A percentile compares a stretch with the other conserved stretches of the same genome.
These are phyloP conservation scores for Pestalotiopsis fici DNA, from an alignment of 2,329 filamentous ascomycete species.

Conservation along the genomic window DNA sequence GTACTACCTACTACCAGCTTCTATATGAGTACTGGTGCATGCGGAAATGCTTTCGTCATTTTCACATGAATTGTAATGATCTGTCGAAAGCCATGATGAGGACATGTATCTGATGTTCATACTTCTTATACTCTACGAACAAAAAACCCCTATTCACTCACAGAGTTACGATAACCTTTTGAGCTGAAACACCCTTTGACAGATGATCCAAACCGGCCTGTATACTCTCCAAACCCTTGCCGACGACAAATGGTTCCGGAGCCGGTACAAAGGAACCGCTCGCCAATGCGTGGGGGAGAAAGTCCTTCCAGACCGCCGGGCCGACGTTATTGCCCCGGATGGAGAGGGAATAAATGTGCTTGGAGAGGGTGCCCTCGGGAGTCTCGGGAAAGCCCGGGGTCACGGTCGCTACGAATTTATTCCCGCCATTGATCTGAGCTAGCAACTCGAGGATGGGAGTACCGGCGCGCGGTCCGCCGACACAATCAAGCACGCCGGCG, in stretches of 20 bases:
- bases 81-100: no score
- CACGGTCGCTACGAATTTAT: slow-evolving; percentile 23
- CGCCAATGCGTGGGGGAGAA: slow-evolving; percentile 37
- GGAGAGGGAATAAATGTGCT: slow-evolving; percentile 25
- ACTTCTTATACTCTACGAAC: background rate
- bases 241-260: slow-evolving; percentile 38
- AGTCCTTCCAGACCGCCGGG: slow-evolving; percentile 36
- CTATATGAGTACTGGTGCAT: no score
- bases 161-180: slow-evolving; percentile 38
- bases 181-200: slow-evolving; percentile 39
- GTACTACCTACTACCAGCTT: no score
- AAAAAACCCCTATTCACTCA: background rate
- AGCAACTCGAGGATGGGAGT: slow-evolving; percentile 26
- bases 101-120: no score
- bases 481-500: slow-evolving; percentile 23
- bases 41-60: no score
- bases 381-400: slow-evolving; percentile 27
- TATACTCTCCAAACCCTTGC: slow-evolving; percentile 40
- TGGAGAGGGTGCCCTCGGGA: slow-evolving; percentile 25
- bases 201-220: slow-evolving; percentile 40
- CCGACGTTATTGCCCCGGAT: slow-evolving; percentile 29
- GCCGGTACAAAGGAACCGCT: slow-evolving; percentile 34
- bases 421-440: slow-evolving; percentile 19
- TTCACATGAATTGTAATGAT: no score
- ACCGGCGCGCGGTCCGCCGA: slow-evolving; percentile 17